Evolutionary conservation across 495 filamentous ascomycete species (phyloP), one percentile per base, ranked within the genome.

Genomic region (Hyaloscypha finlandica): DNA sequence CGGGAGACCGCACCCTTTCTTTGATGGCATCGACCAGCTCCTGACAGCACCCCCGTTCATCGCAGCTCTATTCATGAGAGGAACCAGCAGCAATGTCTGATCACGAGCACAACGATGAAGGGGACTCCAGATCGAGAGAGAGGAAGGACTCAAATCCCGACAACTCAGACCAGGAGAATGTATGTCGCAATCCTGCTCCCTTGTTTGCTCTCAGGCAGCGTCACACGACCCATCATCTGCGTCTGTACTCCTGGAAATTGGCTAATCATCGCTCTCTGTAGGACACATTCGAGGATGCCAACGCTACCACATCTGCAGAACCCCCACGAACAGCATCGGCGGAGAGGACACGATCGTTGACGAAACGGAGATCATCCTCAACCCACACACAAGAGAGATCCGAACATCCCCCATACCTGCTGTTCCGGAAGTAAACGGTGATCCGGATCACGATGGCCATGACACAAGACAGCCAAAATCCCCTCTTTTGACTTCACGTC

Each of bases 221-320:
- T 68, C 61, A 68, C 65, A 71, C 61, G 52, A 65, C 64, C 9
- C 32, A 29, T 63, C 42, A 11, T 30, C 56, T 62, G 53, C 39
- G 45, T 55, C 30, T 30, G 57, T 20, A 53, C 53, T 11, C 42
- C 14, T 35, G 48, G 48, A 35, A 29, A n/a, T 55, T 55, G 54
- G 51, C 68, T 73, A 66, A 70, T 57, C 1, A 30, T 52, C 1
- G 16, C 14, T 31, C 52, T 19, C 35, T 69, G 56, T 76, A 92
- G 90, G 91, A 93, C 66, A 86, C 87, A 25, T 93, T 92, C 64
- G 89, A 92, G 74, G 90, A 94, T 79, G 89, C 89, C 65, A 79
- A 85, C 70, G 90, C 92, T 77, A 81, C 73, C 35, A 66, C 78
- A 70, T 64, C 62, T 42, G 67, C 68, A 67, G 70, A 78, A 61